Evolutionary conservation across 768 basidiomycete genomes (phyloP), one percentile per base, ranked within the genome.

Genomic region (Mycena metata): DNA sequence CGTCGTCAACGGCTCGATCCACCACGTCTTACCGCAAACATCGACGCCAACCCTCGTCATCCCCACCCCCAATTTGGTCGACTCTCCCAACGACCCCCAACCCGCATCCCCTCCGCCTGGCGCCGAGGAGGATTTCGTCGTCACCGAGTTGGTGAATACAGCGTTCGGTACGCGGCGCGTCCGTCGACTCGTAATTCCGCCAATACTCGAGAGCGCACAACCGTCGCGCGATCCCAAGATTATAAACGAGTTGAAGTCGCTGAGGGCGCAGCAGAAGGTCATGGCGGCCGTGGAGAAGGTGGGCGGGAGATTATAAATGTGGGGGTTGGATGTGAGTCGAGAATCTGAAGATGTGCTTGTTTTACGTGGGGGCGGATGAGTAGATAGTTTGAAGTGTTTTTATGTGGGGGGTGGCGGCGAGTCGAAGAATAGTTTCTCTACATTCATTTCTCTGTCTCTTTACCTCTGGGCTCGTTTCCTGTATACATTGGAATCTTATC

Each of bases 241-340:
- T 41, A 35, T 43, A 5, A 51, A 43, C 54, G 66, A 67, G 36
- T 30, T 67, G 11, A 42, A 57, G 1, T 13, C 24, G 16, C 43
- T 68, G 0, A 13, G 67, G 56, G 61, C 55, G 1, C 42, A 58
- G 42, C 46, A 54, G 67, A 68, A 68, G 61, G 67, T 64, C 19
- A 61, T 39, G 10, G 39, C 39, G 4, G 39, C 11, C 5, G 39
- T 39, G 39, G 39, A 39, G 39, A 39, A 39, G 9, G 39, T 39
- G 39, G 39, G 39, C 10, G 39, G 39, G 11, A 39, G 11, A 39
- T 39, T 39, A 39, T 39, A 10, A 39, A 39, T 39, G 39, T 39
- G 39, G 39, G 39, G 39, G 39, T 4, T 15, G 39, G 39, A 10
- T 39, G 39, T 39, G 39, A 10, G 5, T 39, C 11, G 15, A 11